Conservation (phyloP, 345 rosid species). For the Arabidopsis arenosa region DNA sequence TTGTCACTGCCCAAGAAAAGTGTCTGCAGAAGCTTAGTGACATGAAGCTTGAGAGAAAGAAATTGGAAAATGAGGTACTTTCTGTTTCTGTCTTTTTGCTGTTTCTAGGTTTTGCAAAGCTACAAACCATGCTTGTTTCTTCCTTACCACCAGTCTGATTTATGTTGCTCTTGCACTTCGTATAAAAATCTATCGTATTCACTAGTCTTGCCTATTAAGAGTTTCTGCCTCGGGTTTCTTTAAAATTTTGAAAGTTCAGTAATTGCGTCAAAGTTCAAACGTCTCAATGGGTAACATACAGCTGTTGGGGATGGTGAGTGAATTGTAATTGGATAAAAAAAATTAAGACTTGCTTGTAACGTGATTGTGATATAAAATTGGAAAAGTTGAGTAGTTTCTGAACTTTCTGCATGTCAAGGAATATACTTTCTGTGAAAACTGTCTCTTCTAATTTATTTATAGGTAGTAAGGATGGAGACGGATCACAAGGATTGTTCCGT, state of each 20-base stretch:
- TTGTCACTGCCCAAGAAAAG: slow-evolving; percentile 72
- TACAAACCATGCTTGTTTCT: not conserved
- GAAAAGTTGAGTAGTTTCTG: slow-evolving; percentile 50
- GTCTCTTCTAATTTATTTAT: slow-evolving; percentile 20
- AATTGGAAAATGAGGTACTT: slow-evolving; percentile 94
- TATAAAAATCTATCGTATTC: not conserved
- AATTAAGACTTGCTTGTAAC: not conserved
- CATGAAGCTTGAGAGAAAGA: slow-evolving; percentile 83
- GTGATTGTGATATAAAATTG: slow-evolving; percentile 49
- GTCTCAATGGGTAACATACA: not conserved
- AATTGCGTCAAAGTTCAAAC: not conserved
- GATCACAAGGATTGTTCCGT: slow-evolving; percentile 85
- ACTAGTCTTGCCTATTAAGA: slow-evolving; percentile 2
- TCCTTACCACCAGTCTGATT: not conserved
- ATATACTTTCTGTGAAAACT: slow-evolving; percentile 28
- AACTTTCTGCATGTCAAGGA: slow-evolving; percentile 21
- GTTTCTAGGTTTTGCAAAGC: slow-evolving; percentile 23
- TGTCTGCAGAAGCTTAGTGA: slow-evolving; percentile 75
- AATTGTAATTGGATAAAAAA: not conserved
- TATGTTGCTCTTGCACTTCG: not conserved
- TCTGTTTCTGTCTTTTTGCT: not conserved
- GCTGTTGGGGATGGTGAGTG: not conserved
- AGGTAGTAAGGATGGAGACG: slow-evolving; percentile 89
- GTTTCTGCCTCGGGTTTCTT: not conserved
- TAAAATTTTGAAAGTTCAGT: not conserved